Base-by-base conservation (phyloP, 2,329 filamentous ascomycete species). In the Cercospora sesami region DNA sequence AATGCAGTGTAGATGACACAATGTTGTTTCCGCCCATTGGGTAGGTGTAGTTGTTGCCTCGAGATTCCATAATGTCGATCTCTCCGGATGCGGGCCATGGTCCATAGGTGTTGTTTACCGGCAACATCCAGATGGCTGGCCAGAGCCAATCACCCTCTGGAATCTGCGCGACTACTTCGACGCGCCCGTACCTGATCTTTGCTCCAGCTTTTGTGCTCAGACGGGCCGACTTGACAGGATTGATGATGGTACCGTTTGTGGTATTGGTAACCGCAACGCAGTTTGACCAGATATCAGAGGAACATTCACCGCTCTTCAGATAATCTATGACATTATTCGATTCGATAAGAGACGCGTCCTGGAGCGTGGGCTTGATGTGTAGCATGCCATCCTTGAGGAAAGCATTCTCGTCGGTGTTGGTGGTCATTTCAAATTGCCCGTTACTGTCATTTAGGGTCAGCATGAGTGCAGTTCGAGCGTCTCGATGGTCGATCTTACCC, bases 61-160 rank as follows among this genome's bases (percentile, higher is more conserved):
- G 90, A 30, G 88, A 89, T 80, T 95, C 91, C 75, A 88, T 82
- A 64, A 96, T 91, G 77, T 96, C 92, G 62, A 96, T 95, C 80
- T 95, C 92, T 57, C 92, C 92, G 8, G 91, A 93, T 7, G 83
- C 80, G 1, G 92, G 92, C 92, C 92, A 96, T 1, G 84, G 75
- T 1, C 92, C 92, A 77, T 95, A 96, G 0, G 83, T 88, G 64
- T 88, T 84, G 53, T 89, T 83, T 58, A 87, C 87, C 1, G 92
- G 92, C 83, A 95, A 83, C 90, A 96, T 91, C 91, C 91, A 94
- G 75, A 96, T 94, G n/a, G 91, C 91, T 2, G 92, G 92, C 92
- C 92, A 95, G 10, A 96, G 85, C 92, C 92, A 95, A 81, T 95
- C 92, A 64, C 92, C 92, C 59, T 83, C 79, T 4, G 92, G 91